phyloP scores from a whole-genome alignment of 2,329 filamentous ascomycete genomes.

The Chaetomium sp. region DNA sequence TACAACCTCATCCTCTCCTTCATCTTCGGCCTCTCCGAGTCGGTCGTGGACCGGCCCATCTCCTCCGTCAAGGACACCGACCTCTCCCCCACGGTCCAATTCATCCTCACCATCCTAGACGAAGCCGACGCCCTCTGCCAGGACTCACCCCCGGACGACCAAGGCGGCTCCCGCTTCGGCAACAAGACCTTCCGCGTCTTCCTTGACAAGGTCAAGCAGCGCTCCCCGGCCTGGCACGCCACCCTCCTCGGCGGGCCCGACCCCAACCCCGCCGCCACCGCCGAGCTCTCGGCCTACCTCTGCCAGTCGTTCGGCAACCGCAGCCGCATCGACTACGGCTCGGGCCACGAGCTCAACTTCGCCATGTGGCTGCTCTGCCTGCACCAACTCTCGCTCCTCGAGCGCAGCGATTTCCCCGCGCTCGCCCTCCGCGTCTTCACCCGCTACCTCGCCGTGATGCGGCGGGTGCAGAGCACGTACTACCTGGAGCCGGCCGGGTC shows the following conservation, averaged over 20 bases:
- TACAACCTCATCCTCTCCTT: conserved; percentile 79
- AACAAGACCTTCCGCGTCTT: conserved; percentile 89
- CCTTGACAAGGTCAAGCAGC: conserved; percentile 67
- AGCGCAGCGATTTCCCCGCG: conserved; percentile 66
- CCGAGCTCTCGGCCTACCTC: conserved; percentile 81
- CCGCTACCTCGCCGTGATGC: conserved; percentile 84
- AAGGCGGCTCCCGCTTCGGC: conserved; percentile 87
- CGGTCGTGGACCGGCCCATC: conserved; percentile 70
- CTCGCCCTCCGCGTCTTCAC: conserved; percentile 78
- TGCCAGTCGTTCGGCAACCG: conserved; percentile 83
- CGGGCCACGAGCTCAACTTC: conserved; percentile 96
- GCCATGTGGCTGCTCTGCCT: conserved; percentile 95
- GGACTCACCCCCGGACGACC: conserved; percentile 77
- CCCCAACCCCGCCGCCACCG: conserved; percentile 46
- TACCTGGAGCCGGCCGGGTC: conserved; percentile 97
- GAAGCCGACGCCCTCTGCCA: conserved; percentile 67
- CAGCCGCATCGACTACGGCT: conserved; percentile 91
- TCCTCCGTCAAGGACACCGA: conserved; percentile 60
- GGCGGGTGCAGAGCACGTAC: conserved; percentile 83
- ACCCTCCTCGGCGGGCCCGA: conserved; percentile 53
- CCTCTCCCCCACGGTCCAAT: conserved; percentile 61
- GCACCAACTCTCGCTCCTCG: conserved; percentile 72
- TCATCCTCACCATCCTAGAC: conserved; percentile 70
- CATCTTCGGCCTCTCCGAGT: conserved; percentile 82
- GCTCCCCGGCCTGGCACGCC: conserved; percentile 63